phyloP scores from a whole-genome alignment of 2,329 filamentous ascomycete species.

The Aspergillus vadensis region DNA sequence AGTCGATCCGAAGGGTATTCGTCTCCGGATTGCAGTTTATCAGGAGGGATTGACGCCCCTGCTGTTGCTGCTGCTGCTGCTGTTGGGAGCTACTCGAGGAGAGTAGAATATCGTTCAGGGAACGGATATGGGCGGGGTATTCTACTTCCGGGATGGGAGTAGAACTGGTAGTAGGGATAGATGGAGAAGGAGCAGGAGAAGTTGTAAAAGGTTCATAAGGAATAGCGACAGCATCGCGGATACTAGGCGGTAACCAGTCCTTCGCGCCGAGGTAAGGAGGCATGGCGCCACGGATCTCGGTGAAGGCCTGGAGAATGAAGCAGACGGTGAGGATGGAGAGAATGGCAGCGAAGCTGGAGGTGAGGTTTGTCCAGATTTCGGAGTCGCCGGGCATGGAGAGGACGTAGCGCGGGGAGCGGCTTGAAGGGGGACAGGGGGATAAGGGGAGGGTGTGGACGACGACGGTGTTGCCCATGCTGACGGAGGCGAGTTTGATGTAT shows the following conservation, averaged over 20 bases:
- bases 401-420: slow-evolving; percentile 65
- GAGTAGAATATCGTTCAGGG: neutral
- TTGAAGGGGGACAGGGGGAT: slow-evolving; percentile 44
- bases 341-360: slow-evolving; percentile 59
- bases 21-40: slow-evolving; percentile 9
- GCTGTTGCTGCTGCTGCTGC: no score
- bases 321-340: slow-evolving; percentile 65
- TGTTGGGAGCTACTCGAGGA: neutral
- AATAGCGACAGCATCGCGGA: slow-evolving; percentile 46
- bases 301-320: slow-evolving; percentile 60
- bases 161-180: no score
- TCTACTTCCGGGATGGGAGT: no score
- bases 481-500: slow-evolving; percentile 76
- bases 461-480: slow-evolving; percentile 77
- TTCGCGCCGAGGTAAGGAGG: slow-evolving; percentile 60
- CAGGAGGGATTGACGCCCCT: neutral
- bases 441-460: slow-evolving; percentile 79
- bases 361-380: slow-evolving; percentile 54
- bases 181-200: slow-evolving; percentile 14
- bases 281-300: slow-evolving; percentile 63
- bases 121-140: no score
- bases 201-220: slow-evolving; percentile 32
- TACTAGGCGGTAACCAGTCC: slow-evolving; percentile 55
- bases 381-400: slow-evolving; percentile 63
- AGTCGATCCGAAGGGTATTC: neutral